Conservation (phyloP, 1,139 yeast genomes). For the Geotrichum cucujoidarum region DNA sequence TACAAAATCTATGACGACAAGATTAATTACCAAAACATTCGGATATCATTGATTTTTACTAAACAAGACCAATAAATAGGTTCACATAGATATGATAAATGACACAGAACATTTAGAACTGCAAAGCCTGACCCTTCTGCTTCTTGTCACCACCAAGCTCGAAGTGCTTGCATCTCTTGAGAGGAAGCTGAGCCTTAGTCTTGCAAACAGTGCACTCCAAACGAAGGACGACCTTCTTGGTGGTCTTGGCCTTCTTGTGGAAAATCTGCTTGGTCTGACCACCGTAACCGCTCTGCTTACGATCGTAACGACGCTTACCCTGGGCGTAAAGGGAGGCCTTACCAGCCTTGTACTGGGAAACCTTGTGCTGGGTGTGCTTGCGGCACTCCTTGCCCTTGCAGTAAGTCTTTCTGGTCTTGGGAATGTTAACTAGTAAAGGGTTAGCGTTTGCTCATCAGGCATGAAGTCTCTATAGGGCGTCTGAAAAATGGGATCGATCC, state of each 20-base stretch:
- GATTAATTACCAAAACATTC: background rate
- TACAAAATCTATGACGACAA: too few species aligned
- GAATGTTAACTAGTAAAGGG: slow-evolving; percentile 79
- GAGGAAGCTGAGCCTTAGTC: slow-evolving; percentile 96
- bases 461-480: background rate
- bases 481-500: too few species aligned
- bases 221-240: slow-evolving; percentile 99
- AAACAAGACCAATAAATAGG: slow-evolving; percentile 3
- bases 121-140: slow-evolving; percentile 87
- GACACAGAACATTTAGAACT: slow-evolving; percentile 8
- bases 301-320: slow-evolving; percentile 99
- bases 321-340: slow-evolving; percentile 98
- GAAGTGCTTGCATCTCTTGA: slow-evolving; percentile 99
- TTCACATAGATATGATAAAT: background rate
- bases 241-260: slow-evolving; percentile 99
- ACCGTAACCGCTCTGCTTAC: slow-evolving; percentile 99
- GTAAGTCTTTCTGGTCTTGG: slow-evolving; percentile 99
- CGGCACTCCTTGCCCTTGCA: slow-evolving; percentile 99
- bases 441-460: background rate
- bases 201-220: slow-evolving; percentile 98
- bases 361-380: slow-evolving; percentile 99
- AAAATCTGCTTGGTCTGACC: slow-evolving; percentile 99
- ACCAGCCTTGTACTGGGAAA: slow-evolving; percentile 99
- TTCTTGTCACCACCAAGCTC: slow-evolving; percentile 99
- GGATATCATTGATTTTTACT: background rate